phyloP scores from a whole-genome alignment of 148 eudicot genomes.

The Camellia sinensis region DNA sequence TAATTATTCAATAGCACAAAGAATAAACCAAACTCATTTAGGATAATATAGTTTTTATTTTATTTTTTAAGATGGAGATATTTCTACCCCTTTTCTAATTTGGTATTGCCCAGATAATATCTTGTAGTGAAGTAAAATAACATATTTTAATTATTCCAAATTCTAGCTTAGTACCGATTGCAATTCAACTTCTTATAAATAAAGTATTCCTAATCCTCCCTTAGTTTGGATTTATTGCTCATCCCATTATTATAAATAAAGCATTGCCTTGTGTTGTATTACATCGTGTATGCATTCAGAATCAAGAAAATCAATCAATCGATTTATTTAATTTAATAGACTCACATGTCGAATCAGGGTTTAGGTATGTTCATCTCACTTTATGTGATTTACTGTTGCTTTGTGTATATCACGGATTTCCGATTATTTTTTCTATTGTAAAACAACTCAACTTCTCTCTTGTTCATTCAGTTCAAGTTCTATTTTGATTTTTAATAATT shows the following conservation, averaged over 20 bases:
- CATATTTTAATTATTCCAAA: neutral
- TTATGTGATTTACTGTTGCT: neutral
- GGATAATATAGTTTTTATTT: neutral
- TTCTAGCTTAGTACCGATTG: neutral
- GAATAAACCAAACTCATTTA: neutral
- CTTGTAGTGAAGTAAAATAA: neutral
- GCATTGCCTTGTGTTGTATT: neutral
- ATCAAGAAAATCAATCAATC: neutral
- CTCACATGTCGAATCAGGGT: neutral
- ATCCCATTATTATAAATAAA: neutral
- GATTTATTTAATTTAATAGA: neutral
- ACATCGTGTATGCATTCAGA: neutral
- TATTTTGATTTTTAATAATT: neutral
- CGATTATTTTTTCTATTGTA: neutral
- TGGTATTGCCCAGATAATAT: neutral
- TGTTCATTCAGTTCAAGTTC: neutral
- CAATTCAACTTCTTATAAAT: neutral
- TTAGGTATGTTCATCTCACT: neutral
- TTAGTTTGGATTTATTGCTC: neutral
- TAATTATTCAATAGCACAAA: neutral
- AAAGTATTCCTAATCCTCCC: neutral
- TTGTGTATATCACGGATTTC: neutral
- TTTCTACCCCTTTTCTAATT: neutral
- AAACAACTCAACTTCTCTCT: neutral
- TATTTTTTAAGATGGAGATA: neutral